These are phyloP conservation scores for Starmera dryadoides DNA, from an alignment of 805 yeast genomes.

Conservation along the genomic window DNA sequence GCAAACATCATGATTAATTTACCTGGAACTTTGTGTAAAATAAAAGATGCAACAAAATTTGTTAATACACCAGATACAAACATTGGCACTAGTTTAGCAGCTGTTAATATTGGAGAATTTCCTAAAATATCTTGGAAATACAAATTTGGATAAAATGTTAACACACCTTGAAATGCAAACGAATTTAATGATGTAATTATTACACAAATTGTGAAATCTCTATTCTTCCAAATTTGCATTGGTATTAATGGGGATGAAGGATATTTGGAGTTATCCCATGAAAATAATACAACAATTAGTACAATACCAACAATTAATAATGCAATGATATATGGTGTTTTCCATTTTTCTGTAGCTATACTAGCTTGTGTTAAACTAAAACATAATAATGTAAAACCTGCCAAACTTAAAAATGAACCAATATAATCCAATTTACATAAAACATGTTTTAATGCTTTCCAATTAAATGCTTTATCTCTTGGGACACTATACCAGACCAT, in stretches of 20 bases:
- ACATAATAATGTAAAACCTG: slow-evolving; percentile 33
- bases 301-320: slow-evolving; percentile 31
- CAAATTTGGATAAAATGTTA: slow-evolving; percentile 24
- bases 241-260: slow-evolving; percentile 43
- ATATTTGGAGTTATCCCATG: slow-evolving; percentile 31
- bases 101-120: slow-evolving; percentile 32
- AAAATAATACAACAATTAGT: slow-evolving; percentile 24
- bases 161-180: not conserved
- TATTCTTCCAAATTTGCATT: slow-evolving; percentile 31
- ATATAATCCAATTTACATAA: slow-evolving; percentile 29
- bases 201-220: slow-evolving; percentile 33
- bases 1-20: slow-evolving; percentile 6
- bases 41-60: slow-evolving; percentile 38
- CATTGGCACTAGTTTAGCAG: slow-evolving; percentile 37
- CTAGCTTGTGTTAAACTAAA: slow-evolving; percentile 38
- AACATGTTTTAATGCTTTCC: not conserved
- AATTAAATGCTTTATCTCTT: not conserved
- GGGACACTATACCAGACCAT: not conserved
- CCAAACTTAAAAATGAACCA: slow-evolving; percentile 34
- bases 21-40: slow-evolving; percentile 40
- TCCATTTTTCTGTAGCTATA: slow-evolving; percentile 34
- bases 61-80: slow-evolving; percentile 34
- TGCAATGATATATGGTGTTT: slow-evolving; percentile 38
- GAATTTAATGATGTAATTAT: slow-evolving; percentile 23
- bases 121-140: slow-evolving; percentile 34